Evolutionary conservation across 2,329 filamentous ascomycete genomes (phyloP), one percentile per base, ranked within the genome.

Genomic region (Claviceps lovelessii): DNA sequence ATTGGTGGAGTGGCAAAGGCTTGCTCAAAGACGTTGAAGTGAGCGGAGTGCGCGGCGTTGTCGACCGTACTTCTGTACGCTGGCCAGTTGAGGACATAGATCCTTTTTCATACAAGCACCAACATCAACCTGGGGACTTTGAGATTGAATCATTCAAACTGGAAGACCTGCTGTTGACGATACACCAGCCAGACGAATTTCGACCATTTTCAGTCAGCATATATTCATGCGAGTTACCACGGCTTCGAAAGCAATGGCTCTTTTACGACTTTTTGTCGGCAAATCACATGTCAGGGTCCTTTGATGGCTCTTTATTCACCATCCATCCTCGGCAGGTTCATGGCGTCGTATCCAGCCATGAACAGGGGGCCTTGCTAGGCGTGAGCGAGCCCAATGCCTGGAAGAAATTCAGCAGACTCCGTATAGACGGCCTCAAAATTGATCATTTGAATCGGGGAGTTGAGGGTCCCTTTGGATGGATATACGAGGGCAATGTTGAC

Each of bases 1-100:
- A 96, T 67, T 98, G 93, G 93, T 94, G 95, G 81, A 97, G 95
- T 62, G 91, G 93, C 28, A 96, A 91, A 68, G 93, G 93, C 0
- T 77, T 94, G 6, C 74, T 98, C 9, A 85, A 88, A 62, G 88
- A 97, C 65, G 93, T 98, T 46, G 90, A 96, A 65, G 85, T 98
- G 53, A 93, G 90, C 65, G 93, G 93, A 5, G 87, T 98, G 35
- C 81, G 93, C 57, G 93, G 93, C 28, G 88, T 97, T 5, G 78
- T 98, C 48, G 93, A 98, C 69, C 81, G 93, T 56, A 95, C 90
- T 0, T 86, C 83, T 49, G 86, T 98, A 2, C 73, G 76, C 55
- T 93, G 88, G 79, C 65, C 69, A 5, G 56, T 57, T 9, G 82
- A 85, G 51, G 75, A 79, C 53, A 71, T 86, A 35, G 90, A 97